Evolutionary conservation across 192 early-diverging fungal species (phyloP).

Genomic region (Coemansia sp.): DNA sequence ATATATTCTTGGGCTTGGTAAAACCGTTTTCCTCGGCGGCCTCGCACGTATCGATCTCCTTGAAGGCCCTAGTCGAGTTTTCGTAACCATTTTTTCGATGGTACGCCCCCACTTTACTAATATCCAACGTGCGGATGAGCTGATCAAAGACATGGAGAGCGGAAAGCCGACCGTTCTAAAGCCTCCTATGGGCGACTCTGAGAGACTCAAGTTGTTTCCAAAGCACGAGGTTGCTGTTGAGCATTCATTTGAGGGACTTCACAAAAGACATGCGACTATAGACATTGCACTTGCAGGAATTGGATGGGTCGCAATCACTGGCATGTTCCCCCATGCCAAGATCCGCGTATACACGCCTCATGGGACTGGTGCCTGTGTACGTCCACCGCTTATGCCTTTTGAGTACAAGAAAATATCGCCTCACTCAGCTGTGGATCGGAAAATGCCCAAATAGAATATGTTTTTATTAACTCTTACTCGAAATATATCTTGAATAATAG

Average conservation of each 20-base stretch:
- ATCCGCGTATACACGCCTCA: slow-evolving; percentile 57
- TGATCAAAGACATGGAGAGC: slow-evolving; percentile 34
- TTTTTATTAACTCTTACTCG: background rate
- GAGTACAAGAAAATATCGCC: slow-evolving; percentile 55
- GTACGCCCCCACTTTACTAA: slow-evolving; percentile 62
- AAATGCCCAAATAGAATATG: slow-evolving; percentile 44
- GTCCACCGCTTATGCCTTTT: slow-evolving; percentile 65
- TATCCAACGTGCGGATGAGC: slow-evolving; percentile 49
- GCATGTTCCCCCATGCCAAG: slow-evolving; percentile 53
- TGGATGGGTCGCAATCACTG: slow-evolving; percentile 65
- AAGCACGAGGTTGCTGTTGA: slow-evolving; percentile 41
- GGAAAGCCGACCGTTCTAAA: slow-evolving; percentile 42
- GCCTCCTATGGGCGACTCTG: slow-evolving; percentile 44
- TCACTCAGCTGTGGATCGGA: slow-evolving; percentile 41
- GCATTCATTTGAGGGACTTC: slow-evolving; percentile 45
- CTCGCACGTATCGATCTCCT: slow-evolving; percentile 62
- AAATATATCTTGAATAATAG: background rate
- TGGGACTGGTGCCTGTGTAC: slow-evolving; percentile 50
- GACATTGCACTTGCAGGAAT: slow-evolving; percentile 64
- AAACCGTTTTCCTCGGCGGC: slow-evolving; percentile 60
- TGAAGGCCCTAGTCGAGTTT: slow-evolving; percentile 45
- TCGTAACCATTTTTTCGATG: slow-evolving; percentile 58
- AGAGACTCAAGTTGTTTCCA: slow-evolving; percentile 36
- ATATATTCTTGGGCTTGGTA: slow-evolving; percentile 56
- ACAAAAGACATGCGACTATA: slow-evolving; percentile 48